phyloP scores from a whole-genome alignment of 257 asterid species.

The Prunella vulgaris region DNA sequence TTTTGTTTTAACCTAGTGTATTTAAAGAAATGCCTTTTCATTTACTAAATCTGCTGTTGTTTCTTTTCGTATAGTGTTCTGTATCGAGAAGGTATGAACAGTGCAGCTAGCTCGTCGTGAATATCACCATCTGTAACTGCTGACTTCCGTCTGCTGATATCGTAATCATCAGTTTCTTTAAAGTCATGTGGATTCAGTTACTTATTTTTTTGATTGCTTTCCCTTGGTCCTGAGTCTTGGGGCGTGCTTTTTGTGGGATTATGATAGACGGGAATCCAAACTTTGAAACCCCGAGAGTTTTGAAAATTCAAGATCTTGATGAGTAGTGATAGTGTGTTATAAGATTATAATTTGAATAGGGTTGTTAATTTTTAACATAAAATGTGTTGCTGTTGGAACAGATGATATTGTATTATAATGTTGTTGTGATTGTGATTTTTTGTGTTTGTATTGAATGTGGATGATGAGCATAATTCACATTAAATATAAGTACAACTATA shows the following conservation, averaged over 20 bases:
- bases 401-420: not conserved
- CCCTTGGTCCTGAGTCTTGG: not conserved
- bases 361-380: not conserved
- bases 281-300: not conserved
- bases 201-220: not conserved
- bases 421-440: not conserved
- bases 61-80: constrained; percentile 16
- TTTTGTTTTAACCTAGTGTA: constrained; percentile 1
- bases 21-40: not conserved
- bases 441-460: not conserved
- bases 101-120: not conserved
- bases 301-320: not conserved
- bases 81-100: constrained; percentile 2
- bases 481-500: too few species aligned
- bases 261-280: not conserved
- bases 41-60: constrained; percentile 16
- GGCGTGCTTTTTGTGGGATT: not conserved
- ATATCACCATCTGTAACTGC: not conserved
- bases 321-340: not conserved
- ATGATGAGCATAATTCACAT: not conserved
- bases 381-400: not conserved
- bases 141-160: not conserved
- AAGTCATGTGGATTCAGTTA: not conserved
- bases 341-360: not conserved
- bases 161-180: not conserved